Evolutionary conservation across 768 basidiomycete genomes (phyloP).

Genomic region (Chlorophyllum brunneum): DNA sequence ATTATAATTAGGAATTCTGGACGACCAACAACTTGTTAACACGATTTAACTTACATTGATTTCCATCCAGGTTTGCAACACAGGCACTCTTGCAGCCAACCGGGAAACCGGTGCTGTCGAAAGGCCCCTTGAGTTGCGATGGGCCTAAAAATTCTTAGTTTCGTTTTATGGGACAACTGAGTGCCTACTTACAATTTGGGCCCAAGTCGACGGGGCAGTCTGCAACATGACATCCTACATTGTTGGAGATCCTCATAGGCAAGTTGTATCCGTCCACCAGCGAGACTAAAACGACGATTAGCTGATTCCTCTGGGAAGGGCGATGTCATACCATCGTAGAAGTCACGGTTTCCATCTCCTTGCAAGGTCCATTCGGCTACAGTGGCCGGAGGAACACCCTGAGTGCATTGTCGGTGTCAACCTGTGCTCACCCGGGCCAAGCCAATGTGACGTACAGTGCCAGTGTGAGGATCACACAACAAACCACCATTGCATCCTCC

Average conservation of each 20-base stretch:
- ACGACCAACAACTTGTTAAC: neutral
- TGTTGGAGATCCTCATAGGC: conserved; percentile 55
- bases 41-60: conserved; percentile 25
- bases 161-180: neutral
- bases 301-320: neutral
- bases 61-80: conserved; percentile 37
- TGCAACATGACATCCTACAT: conserved; percentile 48
- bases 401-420: neutral
- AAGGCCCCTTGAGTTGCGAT: conserved; percentile 45
- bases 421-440: neutral
- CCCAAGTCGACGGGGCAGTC: conserved; percentile 61
- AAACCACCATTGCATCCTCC: conserved; percentile 74
- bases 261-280: conserved; percentile 67
- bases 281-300: conserved; percentile 37
- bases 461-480: conserved; percentile 46
- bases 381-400: conserved; percentile 66
- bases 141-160: conserved; percentile 37
- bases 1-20: neutral
- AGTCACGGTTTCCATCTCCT: conserved; percentile 41
- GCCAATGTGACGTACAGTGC: conserved; percentile 33
- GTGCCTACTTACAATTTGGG: conserved; percentile 31
- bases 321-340: conserved; percentile 50
- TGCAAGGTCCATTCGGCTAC: conserved; percentile 67
- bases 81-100: conserved; percentile 66
- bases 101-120: conserved; percentile 46